Evolutionary conservation across 495 filamentous ascomycete genomes (phyloP).

Genomic region (Talaromyces wortmannii): DNA sequence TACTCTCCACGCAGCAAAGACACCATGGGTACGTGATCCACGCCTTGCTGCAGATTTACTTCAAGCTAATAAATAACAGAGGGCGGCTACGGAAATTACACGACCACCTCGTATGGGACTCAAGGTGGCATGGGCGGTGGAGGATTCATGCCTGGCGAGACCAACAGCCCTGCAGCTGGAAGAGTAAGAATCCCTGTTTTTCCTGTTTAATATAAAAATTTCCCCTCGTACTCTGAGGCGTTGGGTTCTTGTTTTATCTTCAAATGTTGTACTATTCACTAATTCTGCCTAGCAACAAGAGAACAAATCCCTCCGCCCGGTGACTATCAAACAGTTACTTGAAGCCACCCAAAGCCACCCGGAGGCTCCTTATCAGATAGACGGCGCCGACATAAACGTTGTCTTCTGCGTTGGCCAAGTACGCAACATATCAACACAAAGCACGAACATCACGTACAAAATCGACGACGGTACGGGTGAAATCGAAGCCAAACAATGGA

Average conservation of each 20-base stretch:
- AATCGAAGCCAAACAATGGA: slow-evolving; percentile 90
- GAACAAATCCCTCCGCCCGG: slow-evolving; percentile 75
- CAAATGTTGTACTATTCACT: slow-evolving; percentile 5
- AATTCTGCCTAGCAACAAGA: slow-evolving; percentile 39
- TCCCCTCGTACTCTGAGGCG: not conserved
- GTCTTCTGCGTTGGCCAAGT: slow-evolving; percentile 87
- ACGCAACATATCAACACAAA: slow-evolving; percentile 74
- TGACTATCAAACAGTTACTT: slow-evolving; percentile 90
- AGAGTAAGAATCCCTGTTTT: slow-evolving; percentile 16
- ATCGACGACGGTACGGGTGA: slow-evolving; percentile 92
- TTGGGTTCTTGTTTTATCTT: not conserved
- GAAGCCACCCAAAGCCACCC: slow-evolving; percentile 70
- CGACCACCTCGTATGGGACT: slow-evolving; percentile 50
- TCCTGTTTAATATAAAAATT: not conserved
- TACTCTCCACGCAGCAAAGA: not conserved
- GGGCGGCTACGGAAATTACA: slow-evolving; percentile 27
- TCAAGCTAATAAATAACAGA: not conserved
- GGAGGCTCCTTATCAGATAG: slow-evolving; percentile 70
- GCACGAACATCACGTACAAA: slow-evolving; percentile 86
- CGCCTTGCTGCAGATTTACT: not conserved
- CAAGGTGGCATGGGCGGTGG: slow-evolving; percentile 56
- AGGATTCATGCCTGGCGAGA: slow-evolving; percentile 56
- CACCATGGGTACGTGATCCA: slow-evolving; percentile 24
- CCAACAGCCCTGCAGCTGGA: slow-evolving; percentile 38
- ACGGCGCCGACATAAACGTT: slow-evolving; percentile 53